Evolutionary conservation across 768 basidiomycete genomes (phyloP).

Genomic region (Trametopsis cervina): DNA sequence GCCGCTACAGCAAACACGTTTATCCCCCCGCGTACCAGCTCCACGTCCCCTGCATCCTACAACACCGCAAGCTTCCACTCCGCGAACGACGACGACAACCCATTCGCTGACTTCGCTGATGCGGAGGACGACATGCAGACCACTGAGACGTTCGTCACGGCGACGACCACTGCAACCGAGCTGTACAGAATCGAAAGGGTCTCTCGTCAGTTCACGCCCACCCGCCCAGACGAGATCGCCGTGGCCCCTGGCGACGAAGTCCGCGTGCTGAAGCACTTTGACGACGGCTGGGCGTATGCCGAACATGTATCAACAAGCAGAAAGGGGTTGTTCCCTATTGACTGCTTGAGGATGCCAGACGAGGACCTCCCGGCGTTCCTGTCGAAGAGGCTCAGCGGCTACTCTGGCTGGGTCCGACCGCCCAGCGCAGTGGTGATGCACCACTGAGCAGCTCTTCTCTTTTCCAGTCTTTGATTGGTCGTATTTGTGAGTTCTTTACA

Average conservation of each 20-base stretch:
- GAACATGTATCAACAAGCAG: conserved; percentile 34
- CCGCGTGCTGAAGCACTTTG: conserved; percentile 46
- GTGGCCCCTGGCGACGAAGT: conserved; percentile 47
- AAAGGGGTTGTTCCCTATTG: conserved; percentile 59
- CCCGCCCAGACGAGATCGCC: conserved; percentile 51
- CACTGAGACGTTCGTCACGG: conserved; percentile 13
- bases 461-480: not conserved
- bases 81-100: conserved; percentile 13
- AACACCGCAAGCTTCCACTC: conserved; percentile 9
- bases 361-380: conserved; percentile 44
- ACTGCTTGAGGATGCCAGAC: conserved; percentile 48
- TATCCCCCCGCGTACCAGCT: not conserved
- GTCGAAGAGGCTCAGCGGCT: conserved; percentile 41
- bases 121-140: conserved; percentile 13
- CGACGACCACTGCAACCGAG: conserved; percentile 27
- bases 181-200: conserved; percentile 43
- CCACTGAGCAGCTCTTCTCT: not conserved
- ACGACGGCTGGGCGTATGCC: conserved; percentile 68
- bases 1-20: not conserved
- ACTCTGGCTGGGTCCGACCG: conserved; percentile 10
- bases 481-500: not conserved
- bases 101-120: conserved; percentile 17
- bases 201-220: conserved; percentile 48
- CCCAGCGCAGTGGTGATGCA: not conserved
- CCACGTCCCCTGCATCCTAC: conserved; percentile 6